These are phyloP conservation scores for Colletotrichum coccodes DNA, from an alignment of 2,329 filamentous ascomycete genomes.

Conservation along the genomic window DNA sequence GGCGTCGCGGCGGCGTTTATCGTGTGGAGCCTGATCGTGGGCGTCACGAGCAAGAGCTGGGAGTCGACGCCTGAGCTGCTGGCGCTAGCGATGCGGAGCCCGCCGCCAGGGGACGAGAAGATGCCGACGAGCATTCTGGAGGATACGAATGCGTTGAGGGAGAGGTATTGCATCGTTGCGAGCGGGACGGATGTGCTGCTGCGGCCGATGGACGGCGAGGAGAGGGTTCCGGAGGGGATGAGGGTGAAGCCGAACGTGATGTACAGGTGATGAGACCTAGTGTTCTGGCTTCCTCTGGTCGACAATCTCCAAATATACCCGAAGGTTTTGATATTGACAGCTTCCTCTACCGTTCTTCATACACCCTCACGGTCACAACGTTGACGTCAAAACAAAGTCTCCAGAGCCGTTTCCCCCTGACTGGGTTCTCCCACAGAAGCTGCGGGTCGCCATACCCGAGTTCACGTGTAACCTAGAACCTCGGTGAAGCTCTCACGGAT, in stretches of 20 bases:
- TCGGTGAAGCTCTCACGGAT: slow-evolving; percentile 2
- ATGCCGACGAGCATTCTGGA: slow-evolving; percentile 10
- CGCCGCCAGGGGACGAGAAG: background rate
- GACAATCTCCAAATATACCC: background rate
- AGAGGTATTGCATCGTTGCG: background rate
- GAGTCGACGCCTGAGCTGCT: slow-evolving; percentile 2
- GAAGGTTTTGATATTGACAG: background rate
- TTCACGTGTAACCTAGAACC: background rate
- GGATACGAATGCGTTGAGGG: background rate
- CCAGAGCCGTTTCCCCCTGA: background rate
- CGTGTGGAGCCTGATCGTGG: background rate
- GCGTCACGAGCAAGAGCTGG: slow-evolving; percentile 3
- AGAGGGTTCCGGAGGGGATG: background rate
- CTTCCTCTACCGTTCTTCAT: background rate
- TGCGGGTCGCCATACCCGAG: background rate
- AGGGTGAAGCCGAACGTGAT: background rate
- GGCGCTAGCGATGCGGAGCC: slow-evolving; percentile 16
- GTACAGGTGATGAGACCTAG: background rate
- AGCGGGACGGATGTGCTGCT: background rate
- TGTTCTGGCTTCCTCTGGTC: background rate
- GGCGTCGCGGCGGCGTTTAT: background rate
- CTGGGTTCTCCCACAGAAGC: background rate
- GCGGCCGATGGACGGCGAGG: background rate
- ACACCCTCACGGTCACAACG: background rate
- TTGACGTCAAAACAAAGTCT: background rate